Percentiles rank a stretch among this genome's conserved stretches.
phyloP scores from a whole-genome alignment of 805 yeast species.

The Tetrapisispora phaffii region DNA sequence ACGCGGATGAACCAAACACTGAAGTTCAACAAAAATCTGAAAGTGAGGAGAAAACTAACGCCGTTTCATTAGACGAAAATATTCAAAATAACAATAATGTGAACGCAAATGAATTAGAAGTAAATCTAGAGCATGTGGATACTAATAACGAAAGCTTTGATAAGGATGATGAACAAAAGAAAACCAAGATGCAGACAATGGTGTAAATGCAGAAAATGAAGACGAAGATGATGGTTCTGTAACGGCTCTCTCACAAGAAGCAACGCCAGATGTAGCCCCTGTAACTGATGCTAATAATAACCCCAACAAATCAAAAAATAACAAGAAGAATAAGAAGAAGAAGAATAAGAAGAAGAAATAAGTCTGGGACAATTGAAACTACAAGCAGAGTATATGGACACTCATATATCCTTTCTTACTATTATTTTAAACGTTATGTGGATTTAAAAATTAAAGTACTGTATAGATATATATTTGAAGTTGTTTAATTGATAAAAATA shows the following conservation, averaged over 20 bases:
- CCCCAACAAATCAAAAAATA: slow-evolving; percentile 1
- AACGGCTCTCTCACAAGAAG: neutral
- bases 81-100: neutral
- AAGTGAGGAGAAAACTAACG: neutral
- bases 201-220: neutral
- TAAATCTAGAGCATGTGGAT: neutral
- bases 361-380: neutral
- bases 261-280: neutral
- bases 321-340: slow-evolving; percentile 5
- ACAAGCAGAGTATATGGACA: neutral
- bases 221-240: neutral
- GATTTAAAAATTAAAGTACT: no score
- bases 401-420: neutral
- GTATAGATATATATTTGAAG: no score
- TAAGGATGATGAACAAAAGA: neutral
- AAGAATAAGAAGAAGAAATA: slow-evolving; percentile 6
- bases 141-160: neutral
- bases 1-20: no score
- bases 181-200: neutral
- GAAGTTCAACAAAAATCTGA: neutral
- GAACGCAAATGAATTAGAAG: neutral
- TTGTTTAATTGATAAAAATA: no score
- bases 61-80: neutral
- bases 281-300: neutral
- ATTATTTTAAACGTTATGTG: no score